These are phyloP conservation scores for Fusarium irregulare DNA, from an alignment of 2,329 filamentous ascomycete species.

Conservation along the genomic window DNA sequence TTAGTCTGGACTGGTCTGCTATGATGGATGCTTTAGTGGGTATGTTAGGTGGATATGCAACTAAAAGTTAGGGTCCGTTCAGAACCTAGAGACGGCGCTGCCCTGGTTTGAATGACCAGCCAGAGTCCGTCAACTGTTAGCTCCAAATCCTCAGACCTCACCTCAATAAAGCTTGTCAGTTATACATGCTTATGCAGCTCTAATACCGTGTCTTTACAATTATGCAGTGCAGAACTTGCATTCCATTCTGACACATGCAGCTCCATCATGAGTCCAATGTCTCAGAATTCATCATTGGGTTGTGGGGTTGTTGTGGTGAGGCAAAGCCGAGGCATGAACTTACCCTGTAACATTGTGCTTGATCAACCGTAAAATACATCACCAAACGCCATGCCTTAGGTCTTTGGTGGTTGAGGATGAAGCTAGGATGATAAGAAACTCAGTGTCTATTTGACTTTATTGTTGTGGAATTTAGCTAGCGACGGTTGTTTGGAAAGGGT, in stretches of 20 bases:
- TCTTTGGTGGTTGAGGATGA: neutral
- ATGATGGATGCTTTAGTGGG: conserved; percentile 4
- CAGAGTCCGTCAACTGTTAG: neutral
- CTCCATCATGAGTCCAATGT: neutral
- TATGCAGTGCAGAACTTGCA: neutral
- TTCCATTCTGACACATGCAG: conserved; percentile 2
- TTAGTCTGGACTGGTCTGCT: conserved; percentile 9
- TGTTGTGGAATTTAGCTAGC: neutral
- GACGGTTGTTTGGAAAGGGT: neutral
- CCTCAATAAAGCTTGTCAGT: neutral
- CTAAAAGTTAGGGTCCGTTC: conserved; percentile 17
- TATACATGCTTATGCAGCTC: conserved; percentile 1
- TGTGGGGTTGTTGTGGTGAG: neutral
- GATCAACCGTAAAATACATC: neutral
- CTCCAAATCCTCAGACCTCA: conserved; percentile 21
- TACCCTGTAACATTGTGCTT: conserved; percentile 17
- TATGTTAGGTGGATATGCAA: conserved; percentile 2
- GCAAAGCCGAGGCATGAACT: neutral
- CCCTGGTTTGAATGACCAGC: neutral
- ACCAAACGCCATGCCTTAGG: neutral
- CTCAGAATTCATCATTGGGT: neutral
- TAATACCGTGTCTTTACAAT: neutral
- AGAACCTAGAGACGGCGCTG: neutral
- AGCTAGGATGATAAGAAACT: neutral
- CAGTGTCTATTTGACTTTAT: neutral